Evolutionary conservation across 2,329 filamentous ascomycete genomes (phyloP).

Genomic region (Colletotrichum sp.): DNA sequence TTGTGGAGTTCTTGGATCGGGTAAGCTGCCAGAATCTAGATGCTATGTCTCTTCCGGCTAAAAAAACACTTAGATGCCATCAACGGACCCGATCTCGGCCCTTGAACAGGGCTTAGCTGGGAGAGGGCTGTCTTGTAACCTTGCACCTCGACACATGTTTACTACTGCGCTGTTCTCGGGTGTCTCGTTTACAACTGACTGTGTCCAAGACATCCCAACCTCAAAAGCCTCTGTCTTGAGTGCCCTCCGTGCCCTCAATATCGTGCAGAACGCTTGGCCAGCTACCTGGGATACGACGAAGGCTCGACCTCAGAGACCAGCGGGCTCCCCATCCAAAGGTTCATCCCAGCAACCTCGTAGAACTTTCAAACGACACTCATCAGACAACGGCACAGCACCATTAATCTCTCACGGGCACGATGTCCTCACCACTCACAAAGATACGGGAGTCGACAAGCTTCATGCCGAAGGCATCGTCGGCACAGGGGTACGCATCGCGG

Average conservation of each 20-base stretch:
- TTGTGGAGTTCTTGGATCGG: neutral
- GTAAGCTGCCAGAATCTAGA: neutral
- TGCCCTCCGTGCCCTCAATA: neutral
- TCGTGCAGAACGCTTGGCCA: neutral
- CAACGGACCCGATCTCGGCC: neutral
- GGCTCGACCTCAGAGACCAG: neutral
- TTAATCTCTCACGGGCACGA: accelerated
- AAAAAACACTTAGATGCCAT: neutral
- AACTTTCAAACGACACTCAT: neutral
- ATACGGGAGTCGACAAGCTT: neutral
- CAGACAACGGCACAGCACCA: neutral
- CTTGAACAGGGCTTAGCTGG: neutral
- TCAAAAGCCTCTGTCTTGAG: accelerated
- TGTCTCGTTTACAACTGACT: neutral
- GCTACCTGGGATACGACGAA: neutral
- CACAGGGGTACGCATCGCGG: neutral
- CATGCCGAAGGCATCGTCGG: neutral
- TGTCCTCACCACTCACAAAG: neutral
- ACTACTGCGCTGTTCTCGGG: neutral
- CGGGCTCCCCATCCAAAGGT: neutral
- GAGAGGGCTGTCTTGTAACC: neutral
- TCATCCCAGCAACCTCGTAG: neutral
- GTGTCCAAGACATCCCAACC: accelerated
- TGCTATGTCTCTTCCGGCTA: neutral
- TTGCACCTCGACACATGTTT: neutral